Base-by-base conservation (phyloP, 257 asterid species). In the Solanum dulcamara region DNA sequence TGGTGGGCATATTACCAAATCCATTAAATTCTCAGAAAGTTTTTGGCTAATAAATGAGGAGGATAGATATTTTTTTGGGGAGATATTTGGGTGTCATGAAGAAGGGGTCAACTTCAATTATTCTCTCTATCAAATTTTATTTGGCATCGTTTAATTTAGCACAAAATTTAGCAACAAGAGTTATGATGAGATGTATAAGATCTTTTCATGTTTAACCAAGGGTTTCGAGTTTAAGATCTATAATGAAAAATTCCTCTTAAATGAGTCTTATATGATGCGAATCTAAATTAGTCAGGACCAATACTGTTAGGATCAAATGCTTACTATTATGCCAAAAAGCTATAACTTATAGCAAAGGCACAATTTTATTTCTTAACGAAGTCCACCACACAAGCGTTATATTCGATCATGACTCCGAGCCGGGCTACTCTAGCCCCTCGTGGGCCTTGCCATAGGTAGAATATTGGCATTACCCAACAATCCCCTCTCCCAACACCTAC, bases 161-260 rank as follows among this genome's bases (percentile, higher is more conserved):
- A 18, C 10, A 51, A 51, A 18, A 6, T 51, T 2, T 7, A 51
- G 2, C 18, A 51, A 51, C 6, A 18, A 59, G 6, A 59, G 15
- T 59, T 24, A n/a, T 1, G 7, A 59, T 57, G 30, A n/a, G 26
- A n/a, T 57, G 6, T 10, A n/a, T 59, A 4, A 10, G 15, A 59
- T 59, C 0, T 4, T 59, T 0, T 11, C 32, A n/a, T 11, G 2
- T 15, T n/a, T 59, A 10, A n/a, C 10, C 6, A 59, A 24, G n/a
- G 7, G 0, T n/a, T 1, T 57, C 1, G 1, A 1, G 1, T 57
- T 57, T 0, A 24, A n/a, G 7, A 4, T 24, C 1, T 10, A 2
- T 9, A 53, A 20, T 53, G 8, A 53, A 53, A 53, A 53, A 18
- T 18, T 18, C n/a, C n/a, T n/a, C n/a, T 44, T 11, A 44, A 44